A percentile compares a stretch with the other conserved stretches of the same genome.
phyloP scores from a whole-genome alignment of 208 protist species.

The Acanthamoeba rhysodes region DNA sequence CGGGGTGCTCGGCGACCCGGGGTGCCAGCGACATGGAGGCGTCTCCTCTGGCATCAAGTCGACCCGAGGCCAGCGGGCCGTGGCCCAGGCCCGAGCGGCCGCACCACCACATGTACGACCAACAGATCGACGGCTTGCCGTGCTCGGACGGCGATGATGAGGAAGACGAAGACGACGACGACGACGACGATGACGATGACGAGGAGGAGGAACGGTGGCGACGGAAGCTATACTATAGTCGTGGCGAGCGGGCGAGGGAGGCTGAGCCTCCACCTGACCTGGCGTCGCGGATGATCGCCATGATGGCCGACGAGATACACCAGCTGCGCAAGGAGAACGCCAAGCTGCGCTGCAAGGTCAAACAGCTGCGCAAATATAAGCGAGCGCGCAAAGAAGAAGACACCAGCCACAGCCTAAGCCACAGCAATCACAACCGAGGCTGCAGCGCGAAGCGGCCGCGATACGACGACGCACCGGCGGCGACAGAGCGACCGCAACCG shows the following conservation, averaged over 20 bases:
- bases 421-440: not conserved
- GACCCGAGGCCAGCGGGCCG: too few species aligned
- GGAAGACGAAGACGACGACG: not conserved
- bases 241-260: not conserved
- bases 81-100: too few species aligned
- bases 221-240: not conserved
- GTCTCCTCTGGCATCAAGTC: too few species aligned
- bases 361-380: not conserved
- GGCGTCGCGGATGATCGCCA: not conserved
- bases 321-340: not conserved
- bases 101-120: too few species aligned
- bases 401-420: not conserved
- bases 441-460: not conserved
- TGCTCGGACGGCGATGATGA: not conserved
- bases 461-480: too few species aligned
- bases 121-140: not conserved
- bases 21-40: too few species aligned
- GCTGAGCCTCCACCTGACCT: not conserved
- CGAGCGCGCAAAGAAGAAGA: not conserved
- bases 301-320: conserved; percentile 21
- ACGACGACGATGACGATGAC: not conserved
- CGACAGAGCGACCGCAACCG: too few species aligned
- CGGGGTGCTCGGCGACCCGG: not conserved
- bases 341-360: conserved; percentile 9
- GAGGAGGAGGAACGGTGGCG: not conserved